phyloP scores from a whole-genome alignment of 2,329 filamentous ascomycete genomes.

The Diplodia intermedia region DNA sequence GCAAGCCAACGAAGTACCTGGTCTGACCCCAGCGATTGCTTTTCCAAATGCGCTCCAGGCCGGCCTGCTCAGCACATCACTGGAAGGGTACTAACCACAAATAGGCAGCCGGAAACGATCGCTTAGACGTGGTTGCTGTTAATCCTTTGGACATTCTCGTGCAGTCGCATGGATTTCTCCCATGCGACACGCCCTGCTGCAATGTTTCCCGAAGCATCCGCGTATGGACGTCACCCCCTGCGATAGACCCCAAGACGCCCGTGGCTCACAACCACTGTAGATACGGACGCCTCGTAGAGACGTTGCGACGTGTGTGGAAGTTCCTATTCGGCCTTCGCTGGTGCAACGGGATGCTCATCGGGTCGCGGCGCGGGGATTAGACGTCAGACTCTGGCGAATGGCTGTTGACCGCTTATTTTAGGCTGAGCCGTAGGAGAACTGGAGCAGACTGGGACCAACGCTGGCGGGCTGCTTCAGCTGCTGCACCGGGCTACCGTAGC shows the following conservation, averaged over 20 bases:
- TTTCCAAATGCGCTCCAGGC: constrained; percentile 3
- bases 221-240: background rate
- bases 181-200: background rate
- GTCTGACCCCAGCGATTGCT: background rate
- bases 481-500: background rate
- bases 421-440: background rate
- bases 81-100: background rate
- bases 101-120: background rate
- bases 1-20: constrained; percentile 10
- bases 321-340: constrained; percentile 1
- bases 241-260: background rate
- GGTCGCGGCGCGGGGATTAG: background rate
- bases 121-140: background rate
- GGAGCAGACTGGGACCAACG: constrained; percentile 4
- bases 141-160: background rate
- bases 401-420: constrained; percentile 9
- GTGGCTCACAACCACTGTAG: background rate
- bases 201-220: background rate
- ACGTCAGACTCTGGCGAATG: background rate
- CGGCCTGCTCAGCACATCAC: background rate
- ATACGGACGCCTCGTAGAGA: constrained; percentile 1
- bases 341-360: background rate
- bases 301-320: background rate
- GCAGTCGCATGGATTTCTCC: background rate
- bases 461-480: background rate